Percentiles rank a stretch among this genome's conserved stretches.
Evolutionary conservation across 2,329 filamentous ascomycete genomes (phyloP).

Genomic region (Chrysosporium keratinophilum): DNA sequence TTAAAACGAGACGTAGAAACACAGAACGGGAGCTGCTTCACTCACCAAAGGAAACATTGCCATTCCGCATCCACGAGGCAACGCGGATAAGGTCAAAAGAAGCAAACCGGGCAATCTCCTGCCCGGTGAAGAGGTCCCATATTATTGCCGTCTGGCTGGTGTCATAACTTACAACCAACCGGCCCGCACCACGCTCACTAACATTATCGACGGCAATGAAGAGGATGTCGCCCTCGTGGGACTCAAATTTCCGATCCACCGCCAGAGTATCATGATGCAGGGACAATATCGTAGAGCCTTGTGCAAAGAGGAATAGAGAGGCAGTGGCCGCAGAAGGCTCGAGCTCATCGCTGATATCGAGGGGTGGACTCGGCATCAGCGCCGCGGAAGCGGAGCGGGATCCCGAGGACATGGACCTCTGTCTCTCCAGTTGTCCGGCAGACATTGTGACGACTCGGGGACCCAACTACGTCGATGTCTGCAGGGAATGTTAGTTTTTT

Average conservation of each 20-base stretch:
- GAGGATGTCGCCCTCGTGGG: conserved; percentile 71
- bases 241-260: conserved; percentile 74
- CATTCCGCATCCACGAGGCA: conserved; percentile 92
- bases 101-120: conserved; percentile 82
- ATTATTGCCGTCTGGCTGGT: conserved; percentile 83
- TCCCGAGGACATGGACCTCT: conserved; percentile 50
- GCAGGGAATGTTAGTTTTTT: conserved; percentile 1
- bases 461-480: not conserved
- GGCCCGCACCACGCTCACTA: conserved; percentile 73
- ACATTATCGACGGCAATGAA: conserved; percentile 83
- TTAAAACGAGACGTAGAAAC: not conserved
- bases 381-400: conserved; percentile 47
- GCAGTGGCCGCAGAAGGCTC: conserved; percentile 85
- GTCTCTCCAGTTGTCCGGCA: conserved; percentile 46
- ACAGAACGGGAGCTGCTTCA: not conserved
- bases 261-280: conserved; percentile 87
- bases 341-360: conserved; percentile 45
- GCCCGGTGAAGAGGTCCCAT: conserved; percentile 88
- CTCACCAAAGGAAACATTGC: conserved; percentile 91
- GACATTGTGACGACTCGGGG: conserved; percentile 32
- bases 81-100: conserved; percentile 79
- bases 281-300: conserved; percentile 72
- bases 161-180: conserved; percentile 88
- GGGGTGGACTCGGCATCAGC: conserved; percentile 30
- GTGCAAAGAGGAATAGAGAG: conserved; percentile 78